phyloP scores from a whole-genome alignment of 257 asterid species.

The Solanum arcanum region DNA sequence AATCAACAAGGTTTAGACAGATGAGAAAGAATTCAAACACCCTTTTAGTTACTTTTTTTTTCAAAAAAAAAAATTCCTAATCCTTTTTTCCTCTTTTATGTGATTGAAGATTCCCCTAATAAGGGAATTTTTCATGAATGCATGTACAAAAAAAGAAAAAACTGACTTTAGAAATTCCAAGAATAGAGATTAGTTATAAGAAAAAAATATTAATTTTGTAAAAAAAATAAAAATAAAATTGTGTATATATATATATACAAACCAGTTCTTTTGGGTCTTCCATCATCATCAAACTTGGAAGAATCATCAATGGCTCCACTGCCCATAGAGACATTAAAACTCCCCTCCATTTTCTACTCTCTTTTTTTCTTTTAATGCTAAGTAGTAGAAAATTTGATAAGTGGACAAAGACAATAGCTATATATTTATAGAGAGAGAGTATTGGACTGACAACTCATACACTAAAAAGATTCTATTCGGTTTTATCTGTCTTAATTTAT shows the following conservation, averaged over 20 bases:
- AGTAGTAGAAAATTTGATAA: not conserved
- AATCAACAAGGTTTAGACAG: not conserved
- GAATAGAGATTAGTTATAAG: not conserved
- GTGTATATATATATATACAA: not conserved
- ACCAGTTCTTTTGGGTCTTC: slow-evolving; percentile 30
- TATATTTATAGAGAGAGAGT: not conserved
- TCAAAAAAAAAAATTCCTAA: not conserved
- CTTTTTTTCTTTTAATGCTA: not conserved
- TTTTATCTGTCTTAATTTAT: no score
- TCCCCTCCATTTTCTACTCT: slow-evolving; percentile 1
- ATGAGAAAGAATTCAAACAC: slow-evolving; percentile 8
- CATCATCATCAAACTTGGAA: slow-evolving; percentile 23
- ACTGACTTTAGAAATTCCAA: not conserved
- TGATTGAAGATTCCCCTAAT: not conserved
- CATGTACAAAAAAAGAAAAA: not conserved
- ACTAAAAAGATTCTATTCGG: not conserved
- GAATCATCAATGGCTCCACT: slow-evolving; percentile 3
- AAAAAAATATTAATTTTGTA: not conserved
- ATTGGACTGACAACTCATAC: not conserved
- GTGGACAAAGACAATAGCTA: not conserved
- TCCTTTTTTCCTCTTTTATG: not conserved
- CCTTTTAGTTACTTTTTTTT: not conserved
- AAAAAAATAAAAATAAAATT: not conserved
- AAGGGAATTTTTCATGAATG: not conserved
- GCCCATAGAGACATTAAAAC: slow-evolving; percentile 2